Evolutionary conservation across 139 green algal genomes (phyloP).

Genomic region (Micromonas pusilla): DNA sequence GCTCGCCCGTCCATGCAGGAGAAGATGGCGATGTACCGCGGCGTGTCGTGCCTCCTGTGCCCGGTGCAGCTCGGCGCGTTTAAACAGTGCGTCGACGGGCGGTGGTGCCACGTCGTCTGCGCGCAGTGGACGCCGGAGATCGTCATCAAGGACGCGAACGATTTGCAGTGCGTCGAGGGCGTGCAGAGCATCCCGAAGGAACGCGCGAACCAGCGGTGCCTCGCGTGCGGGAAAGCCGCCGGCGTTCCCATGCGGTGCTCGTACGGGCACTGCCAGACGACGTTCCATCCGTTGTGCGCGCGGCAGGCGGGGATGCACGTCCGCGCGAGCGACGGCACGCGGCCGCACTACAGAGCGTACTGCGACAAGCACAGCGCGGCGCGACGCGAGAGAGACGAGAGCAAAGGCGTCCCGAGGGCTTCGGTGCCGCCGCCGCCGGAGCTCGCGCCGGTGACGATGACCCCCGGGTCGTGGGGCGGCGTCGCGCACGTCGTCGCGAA

Average conservation of each 20-base stretch:
- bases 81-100: slow-evolving; percentile 45
- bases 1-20: not conserved
- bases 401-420: not conserved
- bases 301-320: slow-evolving; percentile 56
- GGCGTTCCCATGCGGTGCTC: slow-evolving; percentile 36
- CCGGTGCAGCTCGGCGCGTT: slow-evolving; percentile 77
- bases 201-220: slow-evolving; percentile 35
- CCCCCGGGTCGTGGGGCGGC: too few species aligned
- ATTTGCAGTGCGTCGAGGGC: slow-evolving; percentile 36
- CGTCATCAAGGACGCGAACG: slow-evolving; percentile 25
- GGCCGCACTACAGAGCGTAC: slow-evolving; percentile 49
- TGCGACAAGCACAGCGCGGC: slow-evolving; percentile 57
- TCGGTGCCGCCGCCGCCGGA: not conserved
- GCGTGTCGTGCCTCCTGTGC: slow-evolving; percentile 63
- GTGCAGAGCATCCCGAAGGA: slow-evolving; percentile 39
- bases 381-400: slow-evolving; percentile 43
- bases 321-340: slow-evolving; percentile 1
- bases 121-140: slow-evolving; percentile 55
- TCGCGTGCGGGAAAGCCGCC: not conserved
- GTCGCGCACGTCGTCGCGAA: too few species aligned
- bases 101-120: slow-evolving; percentile 70
- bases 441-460: not conserved
- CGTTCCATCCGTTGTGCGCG: slow-evolving; percentile 76
- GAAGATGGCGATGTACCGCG: slow-evolving; percentile 20
- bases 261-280: slow-evolving; percentile 37